Evolutionary conservation across 2,329 filamentous ascomycete genomes (phyloP), one percentile per base, ranked within the genome.

Genomic region (Sodiomyces alkalinus): DNA sequence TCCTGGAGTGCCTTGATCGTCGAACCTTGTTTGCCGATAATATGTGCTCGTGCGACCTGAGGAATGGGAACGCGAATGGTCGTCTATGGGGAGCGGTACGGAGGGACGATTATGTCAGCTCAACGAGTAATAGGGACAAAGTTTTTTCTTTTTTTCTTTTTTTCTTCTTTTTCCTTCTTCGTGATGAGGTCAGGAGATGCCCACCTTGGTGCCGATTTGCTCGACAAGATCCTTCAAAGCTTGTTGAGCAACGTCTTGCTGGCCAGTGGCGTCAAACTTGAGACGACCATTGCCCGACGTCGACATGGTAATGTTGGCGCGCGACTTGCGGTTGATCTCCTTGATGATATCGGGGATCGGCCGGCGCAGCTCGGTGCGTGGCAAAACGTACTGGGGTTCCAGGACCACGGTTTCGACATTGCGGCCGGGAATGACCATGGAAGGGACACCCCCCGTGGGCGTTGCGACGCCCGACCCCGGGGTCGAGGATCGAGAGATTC

Each of bases 1-100:
- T 87, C 81, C 55, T 87, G 81, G 29, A 98, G 74, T 26, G 78
- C 70, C 57, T 92, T 87, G 50, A 98, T 92, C 36, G 79, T 87
- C 16, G 82, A 71, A 33, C 92, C 92, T 47, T 80, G 76, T 47
- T 82, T 85, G 42, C 90, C 92, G 49, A 98, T 96, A 53, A 98
- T 86, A 53, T 87, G 79, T 29, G 86, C 73, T 36, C 85, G 75
- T 14, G 83, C 73, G 21, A 83, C 87, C 27, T 77, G 69, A 29
- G 87, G 90, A 39, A 98, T 78, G 3, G 80, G 65, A 27, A 96
- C 72, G 39, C 74, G 77, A 46, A 81, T 64, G n/a, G 60, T 55
- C 41, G 59, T 57, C 58, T 64, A 33, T 15, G n/a, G 24, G 26
- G 7, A 22, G 6, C 14, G 29, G 6, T n/a, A n/a, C n/a, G n/a